Evolutionary conservation across 495 filamentous ascomycete genomes (phyloP).

Genomic region (Aspergillus cavernicola): DNA sequence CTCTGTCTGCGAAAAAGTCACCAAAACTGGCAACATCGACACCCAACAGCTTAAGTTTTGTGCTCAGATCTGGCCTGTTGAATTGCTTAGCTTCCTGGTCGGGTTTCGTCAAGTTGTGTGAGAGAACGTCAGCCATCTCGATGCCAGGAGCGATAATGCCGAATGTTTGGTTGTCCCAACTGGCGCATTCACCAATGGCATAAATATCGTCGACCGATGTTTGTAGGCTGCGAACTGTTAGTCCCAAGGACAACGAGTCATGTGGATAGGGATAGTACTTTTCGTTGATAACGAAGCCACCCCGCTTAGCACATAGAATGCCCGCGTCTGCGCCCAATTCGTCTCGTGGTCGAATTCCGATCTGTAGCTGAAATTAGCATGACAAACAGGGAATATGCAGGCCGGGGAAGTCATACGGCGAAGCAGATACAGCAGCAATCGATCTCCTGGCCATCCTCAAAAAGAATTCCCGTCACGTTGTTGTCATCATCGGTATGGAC

Average conservation of each 20-base stretch:
- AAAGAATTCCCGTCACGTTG: constrained; percentile 68
- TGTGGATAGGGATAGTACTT: constrained; percentile 26
- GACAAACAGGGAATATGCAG: not conserved
- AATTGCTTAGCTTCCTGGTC: constrained; percentile 69
- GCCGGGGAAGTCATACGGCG: constrained; percentile 53
- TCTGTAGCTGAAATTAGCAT: constrained; percentile 32
- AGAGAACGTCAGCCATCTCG: constrained; percentile 93
- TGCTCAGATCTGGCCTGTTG: constrained; percentile 86
- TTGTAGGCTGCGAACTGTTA: constrained; percentile 43
- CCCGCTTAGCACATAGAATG: constrained; percentile 70
- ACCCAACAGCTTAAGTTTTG: constrained; percentile 88
- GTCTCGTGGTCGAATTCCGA: constrained; percentile 82
- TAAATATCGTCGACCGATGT: constrained; percentile 77
- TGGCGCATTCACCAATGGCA: constrained; percentile 92
- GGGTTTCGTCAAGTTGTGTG: constrained; percentile 91
- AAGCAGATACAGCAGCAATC: constrained; percentile 86
- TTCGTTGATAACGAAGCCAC: constrained; percentile 73
- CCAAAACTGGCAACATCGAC: constrained; percentile 96
- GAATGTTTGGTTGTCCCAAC: constrained; percentile 90
- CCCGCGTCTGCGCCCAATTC: constrained; percentile 68
- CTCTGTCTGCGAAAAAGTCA: constrained; percentile 91
- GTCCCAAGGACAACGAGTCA: not conserved
- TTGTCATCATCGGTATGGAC: constrained; percentile 68
- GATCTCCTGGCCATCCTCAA: constrained; percentile 83
- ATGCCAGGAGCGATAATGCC: constrained; percentile 92